Evolutionary conservation across 495 filamentous ascomycete genomes (phyloP).

Genomic region (Trichoderma orchidacearum): DNA sequence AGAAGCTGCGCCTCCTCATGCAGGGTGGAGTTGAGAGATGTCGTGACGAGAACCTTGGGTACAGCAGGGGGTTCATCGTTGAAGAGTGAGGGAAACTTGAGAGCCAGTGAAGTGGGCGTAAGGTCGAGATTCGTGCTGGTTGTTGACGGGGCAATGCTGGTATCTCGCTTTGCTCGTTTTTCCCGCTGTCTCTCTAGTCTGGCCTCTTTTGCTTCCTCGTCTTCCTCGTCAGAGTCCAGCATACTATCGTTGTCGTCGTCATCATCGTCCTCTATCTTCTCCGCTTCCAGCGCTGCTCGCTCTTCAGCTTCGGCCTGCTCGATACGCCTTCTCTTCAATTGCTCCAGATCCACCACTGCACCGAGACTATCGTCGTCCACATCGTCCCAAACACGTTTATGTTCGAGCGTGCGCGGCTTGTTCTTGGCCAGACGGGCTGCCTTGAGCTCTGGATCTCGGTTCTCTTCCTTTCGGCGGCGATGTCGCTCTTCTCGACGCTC

Average conservation of each 20-base stretch:
- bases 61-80: constrained; percentile 38
- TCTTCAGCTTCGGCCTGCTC: constrained; percentile 46
- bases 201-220: constrained; percentile 28
- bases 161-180: constrained; percentile 38
- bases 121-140: constrained; percentile 59
- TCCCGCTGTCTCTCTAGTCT: constrained; percentile 20
- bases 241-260: constrained; percentile 63
- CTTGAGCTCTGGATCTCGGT: constrained; percentile 63
- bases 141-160: constrained; percentile 43
- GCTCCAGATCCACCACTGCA: constrained; percentile 62
- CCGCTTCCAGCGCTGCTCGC: constrained; percentile 29
- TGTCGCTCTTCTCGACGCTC: constrained; percentile 65
- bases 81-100: constrained; percentile 76
- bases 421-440: constrained; percentile 61
- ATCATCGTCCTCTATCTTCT: constrained; percentile 40
- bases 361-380: constrained; percentile 67
- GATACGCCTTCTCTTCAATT: constrained; percentile 56
- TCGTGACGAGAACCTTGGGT: constrained; percentile 84
- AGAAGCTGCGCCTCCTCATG: constrained; percentile 71
- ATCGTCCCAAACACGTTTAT: constrained; percentile 88
- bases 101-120: constrained; percentile 51
- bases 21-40: constrained; percentile 67
- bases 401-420: constrained; percentile 71
- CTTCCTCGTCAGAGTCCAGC: constrained; percentile 41
- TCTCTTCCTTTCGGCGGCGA: constrained; percentile 67